A percentile compares a stretch with the other conserved stretches of the same genome.
Conservation (phyloP, 768 basidiomycete genomes). For the Postia placenta region DNA sequence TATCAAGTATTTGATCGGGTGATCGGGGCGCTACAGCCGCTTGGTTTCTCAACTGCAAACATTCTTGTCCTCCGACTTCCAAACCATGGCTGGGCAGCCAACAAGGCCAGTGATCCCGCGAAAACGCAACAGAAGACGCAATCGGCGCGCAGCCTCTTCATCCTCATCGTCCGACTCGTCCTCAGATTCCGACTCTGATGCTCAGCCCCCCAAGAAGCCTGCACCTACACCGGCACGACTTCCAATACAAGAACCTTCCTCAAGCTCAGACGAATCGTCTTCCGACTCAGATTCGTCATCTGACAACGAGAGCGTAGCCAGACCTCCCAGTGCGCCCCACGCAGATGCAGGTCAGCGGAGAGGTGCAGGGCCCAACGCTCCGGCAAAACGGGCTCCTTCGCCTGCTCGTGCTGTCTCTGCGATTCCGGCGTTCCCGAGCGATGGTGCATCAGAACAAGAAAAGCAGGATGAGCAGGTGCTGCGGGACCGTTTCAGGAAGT, state of each 20-base stretch:
- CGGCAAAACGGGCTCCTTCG: slow-evolving; percentile 21
- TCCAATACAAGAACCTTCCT: slow-evolving; percentile 2
- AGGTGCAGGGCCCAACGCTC: neutral
- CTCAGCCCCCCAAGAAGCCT: slow-evolving; percentile 8
- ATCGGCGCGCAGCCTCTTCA: slow-evolving; percentile 26
- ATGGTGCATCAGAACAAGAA: slow-evolving; percentile 22
- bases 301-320: slow-evolving; percentile 3
- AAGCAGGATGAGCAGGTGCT: slow-evolving; percentile 44
- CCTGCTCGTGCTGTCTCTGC: slow-evolving; percentile 25
- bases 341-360: neutral
- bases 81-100: slow-evolving; percentile 10
- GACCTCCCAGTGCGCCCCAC: neutral
- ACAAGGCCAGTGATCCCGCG: slow-evolving; percentile 18
- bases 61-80: too few species aligned
- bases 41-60: too few species aligned
- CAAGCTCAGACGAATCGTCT: slow-evolving; percentile 11
- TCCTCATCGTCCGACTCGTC: slow-evolving; percentile 22
- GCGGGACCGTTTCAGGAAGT: slow-evolving; percentile 68
- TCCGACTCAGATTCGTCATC: slow-evolving; percentile 16
- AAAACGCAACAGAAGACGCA: slow-evolving; percentile 29
- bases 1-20: too few species aligned
- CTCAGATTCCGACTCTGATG: slow-evolving; percentile 17
- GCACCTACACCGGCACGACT: slow-evolving; percentile 5
- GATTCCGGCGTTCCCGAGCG: slow-evolving; percentile 53
- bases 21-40: too few species aligned